Evolutionary conservation across 176 grass and related monocot genomes (phyloP), one percentile per base, ranked within the genome.

Genomic region (Oryza coarctata): DNA sequence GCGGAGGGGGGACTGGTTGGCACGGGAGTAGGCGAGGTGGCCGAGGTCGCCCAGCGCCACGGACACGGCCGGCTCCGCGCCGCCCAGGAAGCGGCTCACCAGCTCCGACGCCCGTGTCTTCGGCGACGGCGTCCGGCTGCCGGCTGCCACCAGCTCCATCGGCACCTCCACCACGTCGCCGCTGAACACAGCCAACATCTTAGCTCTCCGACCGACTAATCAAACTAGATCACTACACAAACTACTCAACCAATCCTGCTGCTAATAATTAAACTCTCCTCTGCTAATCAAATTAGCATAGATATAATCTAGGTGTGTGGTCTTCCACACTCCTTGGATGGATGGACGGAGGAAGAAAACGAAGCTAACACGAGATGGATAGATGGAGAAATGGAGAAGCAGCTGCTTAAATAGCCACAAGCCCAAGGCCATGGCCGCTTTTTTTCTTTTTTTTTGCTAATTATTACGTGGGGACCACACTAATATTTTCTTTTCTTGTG

Each of bases 161-260:
- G 95, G 95, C 74, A 89, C 92, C 78, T 77, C 95, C 84, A 98
- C 95, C 81, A 98, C 90, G 47, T 84, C 88, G 44, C 95, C 95
- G 89, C 92, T 88, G 81, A 98, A 95, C 73, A 98, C 95, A 30
- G 88, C 92, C 88, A 98, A 77, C 95, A 95, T 98, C 82, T 41
- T 77, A 6, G 2, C 49, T 50, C 79, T 33, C 23, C 0, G 4
- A 17, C 4, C 69, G 6, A 32, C 14, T 4, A 30, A 63, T 65
- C 3, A 34, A 3, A 33, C 32, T 3, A 9, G 5, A 1, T 32
- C 28, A 14, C 25, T 11, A 6, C 6, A 9, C 62, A 11, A 26
- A 34, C 22, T 22, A 26, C 33, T 5, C 0, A n/a, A 40, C 12
- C 10, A 43, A 62, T n/a, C n/a, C 32, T 63, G 66, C 65, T 71